Percentiles rank a stretch among this genome's conserved stretches.
Evolutionary conservation across 2,329 filamentous ascomycete species (phyloP).

Genomic region (Pseudogymnoascus sp.): DNA sequence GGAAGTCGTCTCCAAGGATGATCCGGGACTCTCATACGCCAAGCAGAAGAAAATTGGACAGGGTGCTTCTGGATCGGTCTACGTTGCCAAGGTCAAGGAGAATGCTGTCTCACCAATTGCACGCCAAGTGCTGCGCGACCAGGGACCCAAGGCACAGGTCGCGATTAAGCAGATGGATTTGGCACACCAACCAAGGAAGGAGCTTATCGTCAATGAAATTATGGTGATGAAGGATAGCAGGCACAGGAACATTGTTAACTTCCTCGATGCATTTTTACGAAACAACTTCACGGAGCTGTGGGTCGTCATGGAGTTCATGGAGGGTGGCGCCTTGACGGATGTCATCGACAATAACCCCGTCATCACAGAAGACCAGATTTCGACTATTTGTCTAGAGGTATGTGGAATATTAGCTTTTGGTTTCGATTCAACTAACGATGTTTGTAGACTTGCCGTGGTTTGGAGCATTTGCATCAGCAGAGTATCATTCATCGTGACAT

Average conservation of each 20-base stretch:
- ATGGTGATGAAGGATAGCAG: conserved; percentile 99
- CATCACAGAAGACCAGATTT: conserved; percentile 94
- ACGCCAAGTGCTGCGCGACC: conserved; percentile 65
- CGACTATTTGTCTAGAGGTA: conserved; percentile 94
- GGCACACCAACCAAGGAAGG: conserved; percentile 91
- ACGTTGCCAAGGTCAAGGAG: conserved; percentile 92
- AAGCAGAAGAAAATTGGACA: conserved; percentile 99
- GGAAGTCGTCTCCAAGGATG: conserved; percentile 90
- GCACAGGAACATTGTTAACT: conserved; percentile 98
- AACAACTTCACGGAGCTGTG: conserved; percentile 94
- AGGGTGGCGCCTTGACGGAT: conserved; percentile 93
- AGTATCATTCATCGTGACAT: conserved; percentile 99
- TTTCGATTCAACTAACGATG: conserved; percentile 11
- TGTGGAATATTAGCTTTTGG: conserved; percentile 25
- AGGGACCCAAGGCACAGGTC: conserved; percentile 78
- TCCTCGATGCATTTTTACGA: conserved; percentile 90
- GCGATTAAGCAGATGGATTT: conserved; percentile 99
- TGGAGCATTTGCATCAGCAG: conserved; percentile 89
- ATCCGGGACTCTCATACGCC: conserved; percentile 89
- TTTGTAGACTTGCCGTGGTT: conserved; percentile 78
- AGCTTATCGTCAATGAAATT: conserved; percentile 98
- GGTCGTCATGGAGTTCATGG: conserved; percentile 99
- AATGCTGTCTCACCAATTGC: conserved; percentile 74
- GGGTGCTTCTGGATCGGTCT: conserved; percentile 94
- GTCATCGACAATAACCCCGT: conserved; percentile 96